Evolutionary conservation across 345 rosid species (phyloP).

Genomic region (Pelargonium nanum): DNA sequence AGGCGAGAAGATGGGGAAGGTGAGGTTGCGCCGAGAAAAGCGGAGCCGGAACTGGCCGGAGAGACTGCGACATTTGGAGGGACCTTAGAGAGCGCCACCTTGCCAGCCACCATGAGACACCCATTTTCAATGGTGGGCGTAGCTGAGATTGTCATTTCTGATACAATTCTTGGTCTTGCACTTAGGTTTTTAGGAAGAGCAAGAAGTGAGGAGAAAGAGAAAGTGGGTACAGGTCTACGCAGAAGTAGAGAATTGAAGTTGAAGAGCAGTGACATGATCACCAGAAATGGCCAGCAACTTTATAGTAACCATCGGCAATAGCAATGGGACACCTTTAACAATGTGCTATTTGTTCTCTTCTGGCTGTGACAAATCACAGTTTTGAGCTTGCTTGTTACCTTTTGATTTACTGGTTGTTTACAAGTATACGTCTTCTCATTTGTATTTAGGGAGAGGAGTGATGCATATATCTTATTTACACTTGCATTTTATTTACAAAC

Average conservation of each 20-base stretch:
- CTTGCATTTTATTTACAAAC: too few species aligned
- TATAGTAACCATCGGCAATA: too few species aligned
- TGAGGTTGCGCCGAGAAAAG: constrained; percentile 41
- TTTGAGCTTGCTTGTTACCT: neutral
- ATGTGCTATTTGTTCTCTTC: too few species aligned
- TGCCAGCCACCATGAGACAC: constrained; percentile 34
- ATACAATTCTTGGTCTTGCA: neutral
- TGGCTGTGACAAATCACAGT: neutral
- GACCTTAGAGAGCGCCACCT: constrained; percentile 22
- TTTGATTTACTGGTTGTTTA: too few species aligned
- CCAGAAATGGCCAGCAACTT: too few species aligned
- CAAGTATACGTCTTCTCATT: too few species aligned
- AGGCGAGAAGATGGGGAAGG: constrained; percentile 33
- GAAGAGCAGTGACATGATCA: neutral
- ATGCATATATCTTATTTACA: too few species aligned
- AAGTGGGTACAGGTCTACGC: neutral
- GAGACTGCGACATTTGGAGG: constrained; percentile 30
- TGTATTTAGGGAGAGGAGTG: neutral
- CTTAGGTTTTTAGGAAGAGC: neutral
- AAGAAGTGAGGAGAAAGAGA: neutral
- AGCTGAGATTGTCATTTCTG: constrained; percentile 24
- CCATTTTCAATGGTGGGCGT: constrained; percentile 25
- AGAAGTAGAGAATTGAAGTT: neutral
- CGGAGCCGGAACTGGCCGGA: constrained; percentile 25
- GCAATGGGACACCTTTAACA: too few species aligned